Evolutionary conservation across 140 eudicot species (phyloP), one percentile per base, ranked within the genome.

Genomic region (Cichorium intybus): DNA sequence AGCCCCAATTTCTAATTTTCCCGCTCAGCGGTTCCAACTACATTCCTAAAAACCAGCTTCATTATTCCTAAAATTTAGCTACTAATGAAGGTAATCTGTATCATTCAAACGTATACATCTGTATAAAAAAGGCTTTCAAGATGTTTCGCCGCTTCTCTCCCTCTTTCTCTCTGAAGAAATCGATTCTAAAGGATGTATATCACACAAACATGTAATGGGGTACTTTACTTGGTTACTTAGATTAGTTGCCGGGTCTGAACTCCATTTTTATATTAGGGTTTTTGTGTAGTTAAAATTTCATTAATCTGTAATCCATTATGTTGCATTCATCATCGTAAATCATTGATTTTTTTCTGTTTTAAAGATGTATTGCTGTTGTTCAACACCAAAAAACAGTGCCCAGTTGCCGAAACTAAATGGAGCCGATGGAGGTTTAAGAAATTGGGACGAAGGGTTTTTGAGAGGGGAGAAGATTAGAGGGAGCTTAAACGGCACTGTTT

Each of bases 221-320:
- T 70, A 87, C 97, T 90, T 84, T 82, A 87, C 96, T 87, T 90
- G 95, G 80, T 84, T 71, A 67, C 89, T 84, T 86, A 70, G 93
- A 71, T 81, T 74, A 52, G 56, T 33, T 50, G 45, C 24, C 34
- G 16, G 49, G 29, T 74, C 29, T 34, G 1, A 47, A 21, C 29
- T 51, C 56, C 52, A 63, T 64, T 60, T 66, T 55, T 64, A 56
- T 58, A 75, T 39, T 74, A 34, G 50, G 37, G 54, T 3, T 33
- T 56, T 14, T 20, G 24, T 24, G 14, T 35, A 47, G 9, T 76
- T 50, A 49, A 52, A 60, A 69, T 18, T 74, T 63, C 71, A 53
- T 63, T 61, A 69, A 45, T 68, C 52, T 64, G n/a, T 56, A 45
- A 24, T 41, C 34, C 72, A 54, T 28, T 34, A 18, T 23, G 20